phyloP scores from a whole-genome alignment of 2,329 filamentous ascomycete genomes.

The Diatrype stigma region DNA sequence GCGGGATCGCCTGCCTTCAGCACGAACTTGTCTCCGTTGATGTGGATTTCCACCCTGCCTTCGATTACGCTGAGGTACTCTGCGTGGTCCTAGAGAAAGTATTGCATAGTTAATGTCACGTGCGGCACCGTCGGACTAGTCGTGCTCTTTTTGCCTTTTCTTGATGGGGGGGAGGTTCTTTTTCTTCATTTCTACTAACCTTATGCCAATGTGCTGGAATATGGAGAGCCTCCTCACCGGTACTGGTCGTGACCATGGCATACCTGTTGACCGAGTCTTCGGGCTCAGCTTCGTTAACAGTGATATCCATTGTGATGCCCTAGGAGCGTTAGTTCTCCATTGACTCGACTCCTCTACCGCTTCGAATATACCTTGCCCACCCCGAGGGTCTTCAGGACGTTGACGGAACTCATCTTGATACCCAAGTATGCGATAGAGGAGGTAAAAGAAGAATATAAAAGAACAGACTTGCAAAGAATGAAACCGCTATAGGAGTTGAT shows the following conservation, averaged over 20 bases:
- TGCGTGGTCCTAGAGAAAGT: constrained; percentile 9
- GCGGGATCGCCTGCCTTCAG: constrained; percentile 12
- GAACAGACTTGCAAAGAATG: no score
- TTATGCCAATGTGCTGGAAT: constrained; percentile 16
- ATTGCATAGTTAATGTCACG: background rate
- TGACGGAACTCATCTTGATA: background rate
- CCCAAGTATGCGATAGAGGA: no score
- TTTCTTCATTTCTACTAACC: constrained; percentile 3
- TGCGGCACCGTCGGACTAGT: background rate
- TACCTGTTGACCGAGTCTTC: constrained; percentile 14
- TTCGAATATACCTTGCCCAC: constrained; percentile 1
- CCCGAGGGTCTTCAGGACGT: background rate
- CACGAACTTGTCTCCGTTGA: constrained; percentile 10
- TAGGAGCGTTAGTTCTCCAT: constrained; percentile 2
- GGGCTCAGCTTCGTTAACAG: constrained; percentile 8
- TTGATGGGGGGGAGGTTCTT: no score
- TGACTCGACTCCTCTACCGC: background rate
- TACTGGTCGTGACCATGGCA: constrained; percentile 9
- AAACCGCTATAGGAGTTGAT: no score
- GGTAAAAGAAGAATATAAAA: no score
- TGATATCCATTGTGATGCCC: constrained; percentile 12
- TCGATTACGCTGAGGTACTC: constrained; percentile 11
- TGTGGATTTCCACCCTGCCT: constrained; percentile 9
- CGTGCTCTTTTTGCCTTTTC: background rate
- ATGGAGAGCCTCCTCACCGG: constrained; percentile 10